Conservation (phyloP, 768 basidiomycete genomes). For the Pleurotus sapidus region DNA sequence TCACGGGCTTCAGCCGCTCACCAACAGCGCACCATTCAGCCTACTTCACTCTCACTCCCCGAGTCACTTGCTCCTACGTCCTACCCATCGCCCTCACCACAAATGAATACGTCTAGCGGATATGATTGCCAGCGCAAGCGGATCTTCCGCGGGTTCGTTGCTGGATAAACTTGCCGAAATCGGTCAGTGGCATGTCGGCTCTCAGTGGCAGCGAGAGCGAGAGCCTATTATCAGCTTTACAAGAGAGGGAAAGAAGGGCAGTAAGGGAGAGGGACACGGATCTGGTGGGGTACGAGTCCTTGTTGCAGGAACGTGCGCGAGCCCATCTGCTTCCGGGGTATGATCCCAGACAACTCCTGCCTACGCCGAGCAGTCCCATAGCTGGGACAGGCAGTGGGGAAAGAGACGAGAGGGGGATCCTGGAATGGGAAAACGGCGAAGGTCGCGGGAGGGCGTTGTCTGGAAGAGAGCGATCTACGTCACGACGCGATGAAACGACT, state of each 20-base stretch:
- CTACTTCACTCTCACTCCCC: not conserved
- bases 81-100: not conserved
- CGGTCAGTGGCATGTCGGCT: not conserved
- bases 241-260: not conserved
- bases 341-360: too few relatives aligned
- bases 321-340: not conserved
- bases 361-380: not conserved
- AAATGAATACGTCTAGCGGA: not conserved
- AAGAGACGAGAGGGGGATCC: not conserved
- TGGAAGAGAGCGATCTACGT: not conserved
- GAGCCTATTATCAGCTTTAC: not conserved
- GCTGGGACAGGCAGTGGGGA: constrained; percentile 1
- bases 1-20: not conserved
- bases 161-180: not conserved
- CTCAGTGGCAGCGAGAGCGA: not conserved
- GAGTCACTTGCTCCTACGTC: not conserved
- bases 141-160: not conserved
- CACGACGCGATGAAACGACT: not conserved
- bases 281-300: not conserved
- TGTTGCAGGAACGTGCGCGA: not conserved
- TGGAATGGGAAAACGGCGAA: not conserved
- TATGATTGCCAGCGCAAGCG: not conserved
- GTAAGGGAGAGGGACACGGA: not conserved
- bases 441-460: not conserved
- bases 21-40: not conserved